A percentile compares a stretch with the other conserved stretches of the same genome.
phyloP scores from a whole-genome alignment of 1,284 basidiomycete genomes.

The Fomitiporia mediterranea region DNA sequence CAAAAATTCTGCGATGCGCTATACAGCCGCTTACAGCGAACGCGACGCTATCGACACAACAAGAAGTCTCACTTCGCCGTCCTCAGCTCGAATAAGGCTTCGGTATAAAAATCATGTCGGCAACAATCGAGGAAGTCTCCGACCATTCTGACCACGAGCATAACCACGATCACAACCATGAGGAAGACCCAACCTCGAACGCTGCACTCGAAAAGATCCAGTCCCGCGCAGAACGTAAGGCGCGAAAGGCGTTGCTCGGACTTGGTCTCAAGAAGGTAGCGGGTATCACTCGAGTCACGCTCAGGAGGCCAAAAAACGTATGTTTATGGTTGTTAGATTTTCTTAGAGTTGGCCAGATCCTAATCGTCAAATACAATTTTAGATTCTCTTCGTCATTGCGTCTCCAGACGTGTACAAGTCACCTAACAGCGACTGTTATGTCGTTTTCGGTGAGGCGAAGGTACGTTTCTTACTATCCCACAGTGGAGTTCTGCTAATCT shows the following conservation, averaged over 20 bases:
- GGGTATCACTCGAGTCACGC: conserved; percentile 92
- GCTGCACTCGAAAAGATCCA: conserved; percentile 90
- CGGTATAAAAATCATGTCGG: conserved; percentile 53
- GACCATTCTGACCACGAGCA: conserved; percentile 67
- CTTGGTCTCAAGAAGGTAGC: conserved; percentile 90
- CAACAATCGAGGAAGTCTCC: conserved; percentile 81
- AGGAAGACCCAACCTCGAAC: conserved; percentile 78
- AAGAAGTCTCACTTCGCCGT: too few relatives aligned
- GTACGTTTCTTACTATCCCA: conserved; percentile 33
- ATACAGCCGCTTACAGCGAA: too few relatives aligned
- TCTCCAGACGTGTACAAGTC: conserved; percentile 98
- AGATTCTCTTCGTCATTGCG: conserved; percentile 91
- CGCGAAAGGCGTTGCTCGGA: conserved; percentile 81
- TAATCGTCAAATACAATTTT: conserved; percentile 9
- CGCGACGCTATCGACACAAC: too few relatives aligned
- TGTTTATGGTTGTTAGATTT: conserved; percentile 27
- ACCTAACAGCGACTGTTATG: conserved; percentile 95
- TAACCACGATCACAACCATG: conserved; percentile 52
- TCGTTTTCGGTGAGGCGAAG: conserved; percentile 98
- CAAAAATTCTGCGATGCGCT: too few relatives aligned
- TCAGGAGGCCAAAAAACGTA: conserved; percentile 93
- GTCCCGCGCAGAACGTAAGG: conserved; percentile 88
- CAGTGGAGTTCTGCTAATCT: background rate
- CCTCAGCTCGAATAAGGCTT: background rate
- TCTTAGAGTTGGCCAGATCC: background rate